phyloP scores from a whole-genome alignment of 2,329 filamentous ascomycete genomes.

The Diaporthe helianthi region DNA sequence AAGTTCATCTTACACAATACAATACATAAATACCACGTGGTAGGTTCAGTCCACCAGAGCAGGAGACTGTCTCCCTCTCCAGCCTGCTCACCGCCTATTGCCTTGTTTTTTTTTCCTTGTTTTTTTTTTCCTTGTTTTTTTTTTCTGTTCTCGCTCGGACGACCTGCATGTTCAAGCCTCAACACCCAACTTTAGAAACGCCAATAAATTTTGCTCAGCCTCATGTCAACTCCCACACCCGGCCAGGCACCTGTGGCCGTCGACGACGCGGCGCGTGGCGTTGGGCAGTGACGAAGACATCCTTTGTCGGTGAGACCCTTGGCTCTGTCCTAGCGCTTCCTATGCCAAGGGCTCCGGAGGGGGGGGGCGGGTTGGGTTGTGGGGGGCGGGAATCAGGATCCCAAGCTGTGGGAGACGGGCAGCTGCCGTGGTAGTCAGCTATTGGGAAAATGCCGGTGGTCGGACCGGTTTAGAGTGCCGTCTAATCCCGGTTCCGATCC shows the following conservation, averaged over 20 bases:
- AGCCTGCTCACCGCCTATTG: constrained; percentile 15
- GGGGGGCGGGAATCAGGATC: not conserved
- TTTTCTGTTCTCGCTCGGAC: not conserved
- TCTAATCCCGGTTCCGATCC: not conserved
- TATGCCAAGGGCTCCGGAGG: constrained; percentile 18
- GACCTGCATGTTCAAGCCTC: not conserved
- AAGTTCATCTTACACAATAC: constrained; percentile 19
- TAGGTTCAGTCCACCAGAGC: constrained; percentile 14
- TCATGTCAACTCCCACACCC: not conserved
- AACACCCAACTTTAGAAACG: constrained; percentile 3
- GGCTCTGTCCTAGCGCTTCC: constrained; percentile 11
- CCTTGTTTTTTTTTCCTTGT: constrained; percentile 17
- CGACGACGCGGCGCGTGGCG: constrained; percentile 27
- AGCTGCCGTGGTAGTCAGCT: not conserved
- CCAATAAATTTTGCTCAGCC: not conserved
- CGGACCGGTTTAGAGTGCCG: not conserved
- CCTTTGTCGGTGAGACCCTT: constrained; percentile 12
- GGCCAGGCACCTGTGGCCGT: constrained; percentile 23
- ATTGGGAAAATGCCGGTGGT: not conserved
- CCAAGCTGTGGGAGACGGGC: constrained; percentile 6
- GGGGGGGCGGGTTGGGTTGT: no score
- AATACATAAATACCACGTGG: constrained; percentile 27
- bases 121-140: constrained; percentile 14
- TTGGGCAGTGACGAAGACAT: constrained; percentile 5
- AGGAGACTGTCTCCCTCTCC: not conserved